A percentile compares a stretch with the other conserved stretches of the same genome.
Evolutionary conservation across 495 filamentous ascomycete genomes (phyloP).

Genomic region (Penicillium psychrofluorescens): DNA sequence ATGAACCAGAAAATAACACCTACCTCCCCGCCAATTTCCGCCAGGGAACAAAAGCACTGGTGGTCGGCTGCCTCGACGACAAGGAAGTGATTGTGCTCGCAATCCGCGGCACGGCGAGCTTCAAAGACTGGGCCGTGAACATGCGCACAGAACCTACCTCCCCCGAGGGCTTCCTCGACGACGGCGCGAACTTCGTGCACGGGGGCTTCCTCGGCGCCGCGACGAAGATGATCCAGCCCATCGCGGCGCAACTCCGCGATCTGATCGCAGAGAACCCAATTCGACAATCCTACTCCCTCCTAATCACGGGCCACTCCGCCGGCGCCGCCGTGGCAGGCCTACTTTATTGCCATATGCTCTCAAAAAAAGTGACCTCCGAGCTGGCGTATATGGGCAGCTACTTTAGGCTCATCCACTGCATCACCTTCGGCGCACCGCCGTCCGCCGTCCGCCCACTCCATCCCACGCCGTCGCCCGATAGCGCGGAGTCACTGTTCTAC

Average conservation of each 20-base stretch:
- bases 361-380: slow-evolving; percentile 45
- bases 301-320: slow-evolving; percentile 79
- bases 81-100: slow-evolving; percentile 73
- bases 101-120: slow-evolving; percentile 68
- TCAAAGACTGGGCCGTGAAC: slow-evolving; percentile 82
- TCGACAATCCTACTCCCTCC: slow-evolving; percentile 56
- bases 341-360: slow-evolving; percentile 71
- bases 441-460: slow-evolving; percentile 60
- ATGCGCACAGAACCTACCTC: slow-evolving; percentile 55
- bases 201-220: slow-evolving; percentile 70
- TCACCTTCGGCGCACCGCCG: slow-evolving; percentile 77
- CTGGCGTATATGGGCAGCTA: slow-evolving; percentile 55
- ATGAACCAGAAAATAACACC: slow-evolving; percentile 49
- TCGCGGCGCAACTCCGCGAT: slow-evolving; percentile 58
- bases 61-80: slow-evolving; percentile 71
- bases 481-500: slow-evolving; percentile 59
- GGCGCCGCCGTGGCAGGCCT: slow-evolving; percentile 74
- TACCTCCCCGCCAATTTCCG: slow-evolving; percentile 65
- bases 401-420: slow-evolving; percentile 72
- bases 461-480: slow-evolving; percentile 35
- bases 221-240: slow-evolving; percentile 62
- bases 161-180: slow-evolving; percentile 64
- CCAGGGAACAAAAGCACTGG: slow-evolving; percentile 73
- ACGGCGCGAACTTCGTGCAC: slow-evolving; percentile 67
- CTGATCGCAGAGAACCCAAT: slow-evolving; percentile 62